A percentile compares a stretch with the other conserved stretches of the same genome.
These are phyloP conservation scores for Macrolepiota dolichaula DNA, from an alignment of 768 basidiomycete genomes.

Conservation along the genomic window DNA sequence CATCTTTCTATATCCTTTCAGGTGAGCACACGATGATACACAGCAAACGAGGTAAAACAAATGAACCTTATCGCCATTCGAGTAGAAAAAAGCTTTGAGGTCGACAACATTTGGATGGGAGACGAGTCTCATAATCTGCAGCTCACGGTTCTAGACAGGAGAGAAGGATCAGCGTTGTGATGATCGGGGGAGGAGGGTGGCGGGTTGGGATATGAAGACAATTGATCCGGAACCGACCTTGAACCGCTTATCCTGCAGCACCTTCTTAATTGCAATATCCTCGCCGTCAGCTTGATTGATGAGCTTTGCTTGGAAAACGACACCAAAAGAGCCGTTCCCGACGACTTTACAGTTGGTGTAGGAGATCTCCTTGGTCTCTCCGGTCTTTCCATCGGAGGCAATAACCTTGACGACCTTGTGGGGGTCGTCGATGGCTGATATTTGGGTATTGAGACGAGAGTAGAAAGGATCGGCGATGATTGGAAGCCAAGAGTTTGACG, in stretches of 20 bases:
- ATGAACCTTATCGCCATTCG: slow-evolving; percentile 92
- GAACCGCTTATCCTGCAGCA: slow-evolving; percentile 99
- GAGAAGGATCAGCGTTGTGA: slow-evolving; percentile 2
- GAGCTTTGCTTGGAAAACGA: slow-evolving; percentile 95
- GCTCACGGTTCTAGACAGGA: slow-evolving; percentile 82
- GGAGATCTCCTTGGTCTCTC: slow-evolving; percentile 80
- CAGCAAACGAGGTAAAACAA: not conserved
- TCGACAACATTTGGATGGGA: slow-evolving; percentile 98
- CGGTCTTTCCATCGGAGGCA: slow-evolving; percentile 92
- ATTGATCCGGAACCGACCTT: slow-evolving; percentile 64
- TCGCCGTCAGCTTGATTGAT: slow-evolving; percentile 63
- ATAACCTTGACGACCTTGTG: slow-evolving; percentile 92
- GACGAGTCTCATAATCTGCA: slow-evolving; percentile 98
- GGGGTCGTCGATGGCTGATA: slow-evolving; percentile 89
- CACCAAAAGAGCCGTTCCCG: slow-evolving; percentile 98
- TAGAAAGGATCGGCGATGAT: slow-evolving; percentile 35
- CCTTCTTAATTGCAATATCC: slow-evolving; percentile 99
- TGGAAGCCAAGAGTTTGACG: slow-evolving; percentile 9
- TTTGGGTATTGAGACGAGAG: slow-evolving; percentile 18
- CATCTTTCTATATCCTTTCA: slow-evolving; percentile 75
- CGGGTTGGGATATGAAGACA: slow-evolving; percentile 17
- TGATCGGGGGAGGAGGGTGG: slow-evolving; percentile 7
- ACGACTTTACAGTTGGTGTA: slow-evolving; percentile 99
- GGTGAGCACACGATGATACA: not conserved
- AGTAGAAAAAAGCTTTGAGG: slow-evolving; percentile 97